Base-by-base conservation (phyloP, 805 yeast species). In the Soucietia sequanensis region DNA sequence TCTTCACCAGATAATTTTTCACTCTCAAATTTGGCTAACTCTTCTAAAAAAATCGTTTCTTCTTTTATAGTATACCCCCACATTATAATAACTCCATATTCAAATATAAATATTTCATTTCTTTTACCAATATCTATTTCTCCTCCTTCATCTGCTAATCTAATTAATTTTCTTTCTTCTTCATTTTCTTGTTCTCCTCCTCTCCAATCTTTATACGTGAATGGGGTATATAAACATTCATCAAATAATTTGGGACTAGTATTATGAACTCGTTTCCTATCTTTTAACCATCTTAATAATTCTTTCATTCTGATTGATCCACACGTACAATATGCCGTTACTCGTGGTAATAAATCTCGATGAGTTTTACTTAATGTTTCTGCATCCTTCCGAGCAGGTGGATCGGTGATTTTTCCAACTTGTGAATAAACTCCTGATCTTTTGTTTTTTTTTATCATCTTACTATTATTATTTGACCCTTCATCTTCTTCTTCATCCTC, bases 271-370 rank as follows among this genome's bases (percentile, higher is more conserved):
- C 84, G 65, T 53, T 79, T 84, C 15, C 88, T 73, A 32, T 87
- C 93, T 50, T 83, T 81, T 34, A 93, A 62, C 90, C 96, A 91
- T 50, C 91, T 69, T 31, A 84, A 70, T 26, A 93, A 65, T 32
- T 89, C 97, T 47, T 84, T 78, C 95, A 93, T 86, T 45, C 78
- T 79, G 54, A 90, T 93, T 16, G 93, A 80, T 20, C 96, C 90
- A 18, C 97, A 89, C 0, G 98, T 91, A 62, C 98, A 91, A 56
- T 89, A 93, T 3, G 96, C 95, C 0, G 98, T 91, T 2, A 90
- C 96, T 42, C 99, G 69, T 3, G 99, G 98, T 37, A 93, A 70
- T 42, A 88, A 63, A 22, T 84, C 84, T 41, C 98, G 67, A 49
- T 84, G 91, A 43, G 80, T 79, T 56, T 90, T 93, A 3, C 96